Base-by-base conservation (phyloP, 2,329 filamentous ascomycete genomes). In the Ophiocordyceps robertsii region DNA sequence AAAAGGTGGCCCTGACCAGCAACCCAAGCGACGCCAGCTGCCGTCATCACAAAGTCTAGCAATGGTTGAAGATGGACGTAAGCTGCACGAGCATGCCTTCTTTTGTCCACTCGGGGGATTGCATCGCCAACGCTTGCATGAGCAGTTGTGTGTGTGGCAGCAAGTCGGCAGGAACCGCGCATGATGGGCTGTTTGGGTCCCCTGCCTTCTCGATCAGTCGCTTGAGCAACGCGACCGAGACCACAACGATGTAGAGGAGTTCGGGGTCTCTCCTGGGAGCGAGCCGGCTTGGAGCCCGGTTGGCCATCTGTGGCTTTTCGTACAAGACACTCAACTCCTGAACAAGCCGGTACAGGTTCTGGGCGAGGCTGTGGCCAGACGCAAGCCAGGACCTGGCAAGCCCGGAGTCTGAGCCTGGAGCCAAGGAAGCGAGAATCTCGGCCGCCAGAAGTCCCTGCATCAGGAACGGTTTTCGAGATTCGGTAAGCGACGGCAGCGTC, bases 401-500 rank as follows among this genome's bases (percentile, higher is more conserved):
- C 4, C 77, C 73, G 14, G 73, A 73, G 49, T 93, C 87, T n/a
- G 77, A 71, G 5, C 74, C 73, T 3, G 82, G 82, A 3, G 79
- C 77, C 12, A 95, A 69, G 10, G 80, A 80, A 0, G 87, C 79
- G 3, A 96, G 66, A 41, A 96, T 93, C 51, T 96, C 89, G 0
- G 87, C 89, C 1, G 88, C 84, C 6, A 96, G 70, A 53, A 96
- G 76, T 1, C 88, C 89, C 63, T 98, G 92, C 73, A 94, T 92
- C 11, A 98, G 66, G 53, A 87, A 82, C 1, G 92, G 83, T 61
- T 94, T 95, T 44, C 92, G 80, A 4, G 77, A 78, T 57, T 95
- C 88, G 6, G 92, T 75, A 6, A 88, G 72, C 0, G 79, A 74
- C 1, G 83, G 64, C 24, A 81, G 59, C 45, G 74, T 73, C 2